Evolutionary conservation across 75 land plant genomes (phyloP), one percentile per base, ranked within the genome.

Genomic region (Gnetum montanum): DNA sequence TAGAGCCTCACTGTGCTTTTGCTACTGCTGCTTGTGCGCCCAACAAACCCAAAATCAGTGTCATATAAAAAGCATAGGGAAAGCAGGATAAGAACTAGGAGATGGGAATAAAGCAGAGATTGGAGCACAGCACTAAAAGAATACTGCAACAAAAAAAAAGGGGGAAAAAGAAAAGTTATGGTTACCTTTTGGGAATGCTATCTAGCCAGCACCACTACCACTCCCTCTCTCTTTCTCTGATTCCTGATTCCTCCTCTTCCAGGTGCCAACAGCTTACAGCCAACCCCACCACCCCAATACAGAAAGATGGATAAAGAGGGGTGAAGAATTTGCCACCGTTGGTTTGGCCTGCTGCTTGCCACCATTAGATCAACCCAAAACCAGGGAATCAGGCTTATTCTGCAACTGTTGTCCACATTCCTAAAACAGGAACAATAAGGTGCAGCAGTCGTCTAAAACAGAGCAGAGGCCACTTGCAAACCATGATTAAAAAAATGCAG

Each of bases 31-130:
- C 55, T 36, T 27, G 34, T 53, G n/a, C 31, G 4, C 25, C 24
- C 55, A 53, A 8, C 55, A 53, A 34, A 50, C 34, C 18, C 34
- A n/a, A n/a, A n/a, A n/a, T n/a, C n/a, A n/a, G n/a, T n/a, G n/a
- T n/a, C n/a, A n/a, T n/a, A 53, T 53, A 53, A 31, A 53, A 53
- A 36, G 36, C 13, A 28, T 4, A 3, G 8, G 37, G 22, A 53
- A 15, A 33, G 37, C 23, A 53, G 28, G 34, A 27, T 8, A 11
- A 48, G 50, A 46, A n/a, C n/a, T n/a, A n/a, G n/a, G n/a, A n/a
- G n/a, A n/a, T n/a, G 28, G 26, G 36, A 53, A 53, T 53, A 53
- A 53, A 53, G 37, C 31, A 53, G 24, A 36, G 8, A 20, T 50
- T 50, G 54, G 34, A 53, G 36, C 29, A 34, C 28, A 53, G 20